Evolutionary conservation across 495 filamentous ascomycete species (phyloP).

Genomic region (Aspergillus campestris): DNA sequence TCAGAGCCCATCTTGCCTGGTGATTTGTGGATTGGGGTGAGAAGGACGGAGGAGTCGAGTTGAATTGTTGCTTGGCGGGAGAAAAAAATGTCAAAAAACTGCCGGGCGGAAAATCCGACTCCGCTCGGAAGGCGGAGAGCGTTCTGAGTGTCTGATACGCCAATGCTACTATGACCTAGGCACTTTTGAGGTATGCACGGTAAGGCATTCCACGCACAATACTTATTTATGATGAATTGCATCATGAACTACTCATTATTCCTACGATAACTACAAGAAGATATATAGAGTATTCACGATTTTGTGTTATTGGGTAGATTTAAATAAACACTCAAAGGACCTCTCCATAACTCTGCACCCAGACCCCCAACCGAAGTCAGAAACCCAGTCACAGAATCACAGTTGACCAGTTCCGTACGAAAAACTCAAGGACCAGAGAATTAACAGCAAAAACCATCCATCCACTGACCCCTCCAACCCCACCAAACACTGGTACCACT

Average conservation of each 20-base stretch:
- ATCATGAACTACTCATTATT: neutral
- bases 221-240: no score
- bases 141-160: neutral
- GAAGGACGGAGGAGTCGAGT: no score
- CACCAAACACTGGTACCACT: conserved; percentile 31
- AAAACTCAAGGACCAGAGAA: conserved; percentile 18
- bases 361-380: conserved; percentile 9
- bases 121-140: conserved; percentile 11
- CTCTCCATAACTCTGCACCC: conserved; percentile 31
- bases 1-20: conserved; percentile 39
- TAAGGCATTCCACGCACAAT: neutral
- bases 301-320: conserved; percentile 20
- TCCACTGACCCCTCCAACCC: conserved; percentile 26
- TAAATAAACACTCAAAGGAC: conserved; percentile 31
- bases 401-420: conserved; percentile 38
- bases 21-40: neutral
- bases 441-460: conserved; percentile 9
- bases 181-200: neutral
- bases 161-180: no score
- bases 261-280: no score
- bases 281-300: no score
- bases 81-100: conserved; percentile 19
- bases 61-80: neutral
- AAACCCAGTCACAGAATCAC: conserved; percentile 13
- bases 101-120: conserved; percentile 7